Evolutionary conservation across 345 rosid genomes (phyloP), one percentile per base, ranked within the genome.

Genomic region (Limnanthes douglasii): DNA sequence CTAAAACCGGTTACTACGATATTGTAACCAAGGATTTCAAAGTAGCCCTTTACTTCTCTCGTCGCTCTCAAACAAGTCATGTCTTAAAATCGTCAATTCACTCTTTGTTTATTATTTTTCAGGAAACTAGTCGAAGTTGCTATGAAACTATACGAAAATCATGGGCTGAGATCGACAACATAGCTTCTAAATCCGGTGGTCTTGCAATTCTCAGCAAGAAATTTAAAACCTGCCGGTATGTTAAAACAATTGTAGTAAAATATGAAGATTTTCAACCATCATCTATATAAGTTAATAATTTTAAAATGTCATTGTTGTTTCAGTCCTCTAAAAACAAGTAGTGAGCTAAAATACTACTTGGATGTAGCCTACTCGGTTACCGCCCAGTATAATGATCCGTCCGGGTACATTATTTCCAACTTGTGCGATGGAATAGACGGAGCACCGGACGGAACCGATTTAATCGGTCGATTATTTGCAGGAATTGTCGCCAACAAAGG

Each of bases 91-190:
- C 37, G 4, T 7, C 24, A 10, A 2, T 13, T 8, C 22, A 8
- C 18, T 26, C 17, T 5, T 15, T 5, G 14, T n/a, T 25, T 31
- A 6, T 33, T 10, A n/a, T 33, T 3, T 3, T 20, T 8, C 57
- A 83, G 92, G 68, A 61, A 54, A 50, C 68, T 0, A 78, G 81
- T 39, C 52, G 56, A 59, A 69, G 64, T 11, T 79, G 96, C 52
- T 63, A 62, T 27, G 46, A 63, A 17, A 60, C 56, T 0, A 64
- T 85, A 51, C 38, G 48, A 20, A 31, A 48, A 10, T 80, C 86
- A 3, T 86, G 86, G 92, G 21, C 17, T 0, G 66, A 47, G 38
- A 74, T 86, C 17, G 66, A 72, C 11, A 46, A 43, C 43, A 31
- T 72, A 35, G 84, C 86, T 32, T 53, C 74, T 3, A 15, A 49